Evolutionary conservation across 345 rosid genomes (phyloP).

Genomic region (Euclidium syriacum): DNA sequence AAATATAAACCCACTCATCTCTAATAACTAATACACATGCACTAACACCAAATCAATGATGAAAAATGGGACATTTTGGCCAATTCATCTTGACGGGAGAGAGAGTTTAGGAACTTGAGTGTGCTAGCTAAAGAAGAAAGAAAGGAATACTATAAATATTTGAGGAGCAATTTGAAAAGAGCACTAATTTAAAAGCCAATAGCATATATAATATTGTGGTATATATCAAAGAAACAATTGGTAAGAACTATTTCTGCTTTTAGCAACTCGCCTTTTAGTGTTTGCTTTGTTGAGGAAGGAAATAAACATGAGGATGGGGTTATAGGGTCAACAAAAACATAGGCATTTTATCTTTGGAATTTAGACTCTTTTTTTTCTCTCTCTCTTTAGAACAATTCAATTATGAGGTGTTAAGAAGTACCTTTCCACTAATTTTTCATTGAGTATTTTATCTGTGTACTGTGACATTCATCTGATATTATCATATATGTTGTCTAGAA

Average conservation of each 20-base stretch:
- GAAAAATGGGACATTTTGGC: no score
- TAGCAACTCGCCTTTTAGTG: slow-evolving; percentile 15
- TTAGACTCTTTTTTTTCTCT: neutral
- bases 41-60: no score
- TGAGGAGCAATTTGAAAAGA: slow-evolving; percentile 6
- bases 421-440: neutral
- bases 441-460: neutral
- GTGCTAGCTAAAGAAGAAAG: slow-evolving; percentile 18
- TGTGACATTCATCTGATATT: neutral
- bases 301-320: slow-evolving; percentile 32
- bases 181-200: slow-evolving; percentile 16
- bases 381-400: neutral
- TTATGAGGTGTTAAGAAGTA: neutral
- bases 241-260: slow-evolving; percentile 24
- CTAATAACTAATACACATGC: no score
- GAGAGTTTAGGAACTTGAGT: slow-evolving; percentile 3
- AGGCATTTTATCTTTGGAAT: neutral
- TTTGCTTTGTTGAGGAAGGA: slow-evolving; percentile 28
- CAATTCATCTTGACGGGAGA: neutral
- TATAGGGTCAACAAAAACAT: slow-evolving; percentile 22
- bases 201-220: neutral
- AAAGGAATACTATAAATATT: neutral
- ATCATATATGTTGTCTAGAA: neutral
- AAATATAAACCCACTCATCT: no score
- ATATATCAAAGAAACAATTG: neutral